Evolutionary conservation across 768 basidiomycete species (phyloP).

Genomic region (Brasilioporus rufonigricans): DNA sequence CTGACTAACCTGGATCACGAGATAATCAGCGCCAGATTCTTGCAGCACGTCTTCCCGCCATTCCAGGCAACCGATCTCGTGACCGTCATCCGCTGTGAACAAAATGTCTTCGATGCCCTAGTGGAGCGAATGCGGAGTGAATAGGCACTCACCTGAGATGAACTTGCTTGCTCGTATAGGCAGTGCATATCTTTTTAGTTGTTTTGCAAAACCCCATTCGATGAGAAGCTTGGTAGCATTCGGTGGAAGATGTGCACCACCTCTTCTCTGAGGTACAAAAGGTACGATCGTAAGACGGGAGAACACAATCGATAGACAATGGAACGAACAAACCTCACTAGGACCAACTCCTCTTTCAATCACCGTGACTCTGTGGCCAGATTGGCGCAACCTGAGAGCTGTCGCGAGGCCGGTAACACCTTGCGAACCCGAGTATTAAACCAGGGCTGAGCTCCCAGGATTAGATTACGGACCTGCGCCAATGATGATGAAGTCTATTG

Average conservation of each 20-base stretch:
- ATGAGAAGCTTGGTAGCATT: slow-evolving; percentile 57
- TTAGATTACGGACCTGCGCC: slow-evolving; percentile 26
- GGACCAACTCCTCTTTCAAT: slow-evolving; percentile 51
- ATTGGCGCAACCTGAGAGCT: slow-evolving; percentile 53
- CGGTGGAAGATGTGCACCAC: slow-evolving; percentile 50
- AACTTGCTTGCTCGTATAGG: slow-evolving; percentile 25
- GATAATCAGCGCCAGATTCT: slow-evolving; percentile 54
- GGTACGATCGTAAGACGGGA: neutral
- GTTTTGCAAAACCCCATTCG: slow-evolving; percentile 54
- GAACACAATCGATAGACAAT: neutral
- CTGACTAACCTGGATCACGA: slow-evolving; percentile 45
- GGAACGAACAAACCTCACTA: slow-evolving; percentile 32
- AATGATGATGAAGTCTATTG: slow-evolving; percentile 32
- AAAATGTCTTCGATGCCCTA: neutral
- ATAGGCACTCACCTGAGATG: slow-evolving; percentile 19
- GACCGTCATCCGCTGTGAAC: slow-evolving; percentile 42
- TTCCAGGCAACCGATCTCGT: slow-evolving; percentile 43
- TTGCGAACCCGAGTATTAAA: slow-evolving; percentile 2
- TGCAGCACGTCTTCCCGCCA: slow-evolving; percentile 49
- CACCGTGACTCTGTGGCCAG: slow-evolving; percentile 59
- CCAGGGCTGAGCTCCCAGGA: neutral
- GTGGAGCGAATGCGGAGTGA: neutral
- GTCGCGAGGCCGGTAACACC: slow-evolving; percentile 56
- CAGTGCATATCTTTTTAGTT: slow-evolving; percentile 36
- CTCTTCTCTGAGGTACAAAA: slow-evolving; percentile 30